These are phyloP conservation scores for Quercus phellos DNA, from an alignment of 331 rosid genomes.

Conservation along the genomic window DNA sequence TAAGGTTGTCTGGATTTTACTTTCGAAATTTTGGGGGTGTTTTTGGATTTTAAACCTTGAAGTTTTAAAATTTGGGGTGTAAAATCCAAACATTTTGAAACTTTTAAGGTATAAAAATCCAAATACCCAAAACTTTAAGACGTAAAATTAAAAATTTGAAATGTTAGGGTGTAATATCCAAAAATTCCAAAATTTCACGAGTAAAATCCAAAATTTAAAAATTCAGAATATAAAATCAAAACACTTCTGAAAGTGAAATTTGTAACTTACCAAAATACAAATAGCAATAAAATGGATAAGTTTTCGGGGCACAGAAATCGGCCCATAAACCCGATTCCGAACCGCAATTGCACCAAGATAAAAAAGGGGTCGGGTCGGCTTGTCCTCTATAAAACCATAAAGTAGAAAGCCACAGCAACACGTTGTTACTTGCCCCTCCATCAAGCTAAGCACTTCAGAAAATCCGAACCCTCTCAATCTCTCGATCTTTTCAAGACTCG, in stretches of 20 bases:
- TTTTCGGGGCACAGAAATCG: too few species aligned
- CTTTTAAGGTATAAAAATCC: accelerated
- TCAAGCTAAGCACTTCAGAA: slow-evolving; percentile 52
- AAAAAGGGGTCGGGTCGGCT: slow-evolving; percentile 18
- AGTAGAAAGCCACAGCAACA: not conserved
- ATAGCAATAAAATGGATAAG: too few species aligned
- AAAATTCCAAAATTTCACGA: accelerated
- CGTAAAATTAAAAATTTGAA: too few species aligned
- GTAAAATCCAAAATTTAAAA: too few species aligned
- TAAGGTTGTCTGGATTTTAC: too few species aligned
- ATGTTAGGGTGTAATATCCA: too few species aligned
- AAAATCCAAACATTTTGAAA: too few species aligned
- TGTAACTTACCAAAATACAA: too few species aligned
- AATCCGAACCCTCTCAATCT: slow-evolving; percentile 1
- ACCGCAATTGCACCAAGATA: too few species aligned
- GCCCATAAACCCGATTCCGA: too few species aligned
- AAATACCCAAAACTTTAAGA: too few species aligned
- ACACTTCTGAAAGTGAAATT: accelerated
- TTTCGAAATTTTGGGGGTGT: accelerated
- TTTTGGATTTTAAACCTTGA: too few species aligned
- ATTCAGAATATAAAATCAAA: accelerated
- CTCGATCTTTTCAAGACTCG: slow-evolving; percentile 28
- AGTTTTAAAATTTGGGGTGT: accelerated
- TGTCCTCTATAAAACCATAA: slow-evolving; percentile 10
- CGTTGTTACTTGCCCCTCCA: slow-evolving; percentile 48